phyloP scores from a whole-genome alignment of 176 grass and related monocot species.

The Bolboschoenus planiculmis region DNA sequence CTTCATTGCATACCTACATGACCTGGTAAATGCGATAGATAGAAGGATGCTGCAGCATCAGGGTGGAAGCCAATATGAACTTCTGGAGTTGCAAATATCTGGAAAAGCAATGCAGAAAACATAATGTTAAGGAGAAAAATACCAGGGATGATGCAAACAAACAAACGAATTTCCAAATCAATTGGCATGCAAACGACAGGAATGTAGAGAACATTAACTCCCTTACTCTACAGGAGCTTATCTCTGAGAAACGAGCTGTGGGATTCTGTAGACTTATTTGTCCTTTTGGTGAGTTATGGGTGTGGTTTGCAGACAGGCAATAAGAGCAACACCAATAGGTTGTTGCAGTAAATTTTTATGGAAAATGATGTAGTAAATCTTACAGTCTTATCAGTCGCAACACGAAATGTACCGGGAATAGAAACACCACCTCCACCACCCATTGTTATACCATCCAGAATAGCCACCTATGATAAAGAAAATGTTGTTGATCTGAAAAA shows the following conservation, averaged over 20 bases:
- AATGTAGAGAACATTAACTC: neutral
- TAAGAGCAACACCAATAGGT: neutral
- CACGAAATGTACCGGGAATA: conserved; percentile 88
- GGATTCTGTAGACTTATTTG: neutral
- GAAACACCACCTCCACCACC: conserved; percentile 90
- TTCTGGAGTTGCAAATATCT: conserved; percentile 96
- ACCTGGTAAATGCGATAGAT: conserved; percentile 85
- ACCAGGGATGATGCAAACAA: neutral
- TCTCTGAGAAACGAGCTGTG: neutral
- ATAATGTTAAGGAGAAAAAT: neutral
- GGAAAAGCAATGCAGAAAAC: conserved; percentile 1
- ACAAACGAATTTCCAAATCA: neutral
- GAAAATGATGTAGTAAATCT: neutral
- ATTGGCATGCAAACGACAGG: neutral
- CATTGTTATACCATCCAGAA: conserved; percentile 91
- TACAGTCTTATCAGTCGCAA: conserved; percentile 93
- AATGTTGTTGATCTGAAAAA: neutral
- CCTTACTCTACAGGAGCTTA: neutral
- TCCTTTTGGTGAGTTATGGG: neutral
- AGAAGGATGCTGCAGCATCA: conserved; percentile 94
- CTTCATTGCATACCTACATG: conserved; percentile 60
- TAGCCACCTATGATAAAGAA: conserved; percentile 51
- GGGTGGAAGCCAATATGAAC: conserved; percentile 95
- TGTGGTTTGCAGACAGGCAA: neutral
- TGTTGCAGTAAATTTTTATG: neutral